These are phyloP conservation scores for Fusarium gaditjirri DNA, from an alignment of 2,329 filamentous ascomycete genomes.

Conservation along the genomic window DNA sequence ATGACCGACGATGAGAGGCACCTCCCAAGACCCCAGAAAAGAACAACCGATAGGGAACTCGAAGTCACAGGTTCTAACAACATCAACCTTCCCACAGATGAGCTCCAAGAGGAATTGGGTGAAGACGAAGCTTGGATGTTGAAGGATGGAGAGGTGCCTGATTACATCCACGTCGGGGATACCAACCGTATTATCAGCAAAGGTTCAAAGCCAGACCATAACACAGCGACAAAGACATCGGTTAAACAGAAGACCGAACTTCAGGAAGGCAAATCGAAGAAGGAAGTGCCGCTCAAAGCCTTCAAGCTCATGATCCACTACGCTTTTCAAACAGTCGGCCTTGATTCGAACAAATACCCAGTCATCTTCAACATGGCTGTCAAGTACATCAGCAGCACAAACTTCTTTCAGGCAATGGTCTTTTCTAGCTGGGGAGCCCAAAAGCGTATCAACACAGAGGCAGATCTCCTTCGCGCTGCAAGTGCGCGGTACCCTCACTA, in stretches of 20 bases:
- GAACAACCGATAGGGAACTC: not conserved
- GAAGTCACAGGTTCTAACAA: too few relatives aligned
- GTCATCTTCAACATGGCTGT: not conserved
- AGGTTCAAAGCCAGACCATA: not conserved
- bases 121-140: not conserved
- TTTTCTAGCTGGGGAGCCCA: not conserved
- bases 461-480: not conserved
- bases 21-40: not conserved
- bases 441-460: not conserved
- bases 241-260: not conserved
- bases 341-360: rapidly evolving
- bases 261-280: not conserved
- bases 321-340: not conserved
- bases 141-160: not conserved
- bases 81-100: rapidly evolving
- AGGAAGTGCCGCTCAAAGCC: too few relatives aligned
- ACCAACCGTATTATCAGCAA: not conserved
- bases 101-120: not conserved
- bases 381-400: not conserved
- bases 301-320: too few relatives aligned
- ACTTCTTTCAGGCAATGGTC: rapidly evolving
- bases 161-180: not conserved
- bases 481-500: not conserved
- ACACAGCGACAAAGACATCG: rapidly evolving
- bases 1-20: not conserved